Percentiles rank a stretch among this genome's conserved stretches.
These are phyloP conservation scores for Begonia peltatifolia DNA, from an alignment of 306 rosid genomes.

Conservation along the genomic window DNA sequence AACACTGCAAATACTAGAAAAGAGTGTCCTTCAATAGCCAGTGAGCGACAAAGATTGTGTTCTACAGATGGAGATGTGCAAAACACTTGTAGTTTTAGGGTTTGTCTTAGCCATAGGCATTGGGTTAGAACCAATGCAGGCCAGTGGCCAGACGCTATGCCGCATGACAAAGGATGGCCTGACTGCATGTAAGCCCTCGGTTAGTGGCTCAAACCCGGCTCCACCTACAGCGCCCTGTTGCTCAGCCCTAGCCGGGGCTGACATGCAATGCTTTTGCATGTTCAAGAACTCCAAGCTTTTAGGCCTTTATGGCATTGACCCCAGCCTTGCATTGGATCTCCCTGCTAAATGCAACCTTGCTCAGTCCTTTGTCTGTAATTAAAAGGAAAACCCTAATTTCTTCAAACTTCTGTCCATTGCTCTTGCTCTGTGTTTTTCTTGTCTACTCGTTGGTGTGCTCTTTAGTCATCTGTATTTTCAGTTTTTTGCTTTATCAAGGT, in stretches of 20 bases:
- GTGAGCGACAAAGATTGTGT: not conserved
- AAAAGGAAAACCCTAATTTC: not conserved
- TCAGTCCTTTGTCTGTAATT: not conserved
- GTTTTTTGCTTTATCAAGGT: too few relatives aligned
- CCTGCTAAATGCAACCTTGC: not conserved
- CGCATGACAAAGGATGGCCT: too few relatives aligned
- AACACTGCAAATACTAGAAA: too few relatives aligned
- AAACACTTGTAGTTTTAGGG: not conserved
- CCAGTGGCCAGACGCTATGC: not conserved
- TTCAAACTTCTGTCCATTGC: not conserved
- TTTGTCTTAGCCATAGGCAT: not conserved
- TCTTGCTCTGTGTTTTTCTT: too few relatives aligned
- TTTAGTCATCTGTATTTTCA: too few relatives aligned
- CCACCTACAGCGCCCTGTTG: not conserved
- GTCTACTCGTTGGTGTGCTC: too few relatives aligned
- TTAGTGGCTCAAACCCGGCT: not conserved
- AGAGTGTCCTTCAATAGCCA: too few relatives aligned
- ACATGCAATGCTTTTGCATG: not conserved
- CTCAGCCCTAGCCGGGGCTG: not conserved
- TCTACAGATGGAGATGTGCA: not conserved
- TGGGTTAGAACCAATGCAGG: not conserved
- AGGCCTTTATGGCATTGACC: not conserved
- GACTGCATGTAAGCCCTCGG: not conserved
- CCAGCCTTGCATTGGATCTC: not conserved
- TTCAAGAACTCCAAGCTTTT: not conserved